Percentiles rank a stretch among this genome's conserved stretches.
Evolutionary conservation across 306 rosid genomes (phyloP).

Genomic region (Citrullus colocynthis): DNA sequence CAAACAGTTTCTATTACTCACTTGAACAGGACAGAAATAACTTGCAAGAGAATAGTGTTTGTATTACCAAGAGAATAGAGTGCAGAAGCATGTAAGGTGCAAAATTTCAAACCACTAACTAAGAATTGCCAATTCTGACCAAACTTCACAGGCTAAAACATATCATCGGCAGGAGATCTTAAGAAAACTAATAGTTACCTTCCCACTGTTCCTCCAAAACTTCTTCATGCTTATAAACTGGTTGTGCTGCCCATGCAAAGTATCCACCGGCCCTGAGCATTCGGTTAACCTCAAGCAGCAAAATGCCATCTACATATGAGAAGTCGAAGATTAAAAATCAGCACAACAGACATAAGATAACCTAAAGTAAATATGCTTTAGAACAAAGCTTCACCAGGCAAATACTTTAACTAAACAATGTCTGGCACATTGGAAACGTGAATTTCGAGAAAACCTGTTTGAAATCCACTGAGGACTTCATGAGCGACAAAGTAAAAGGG

Average conservation of each 20-base stretch:
- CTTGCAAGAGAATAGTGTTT: background rate
- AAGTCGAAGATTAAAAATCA: slow-evolving; percentile 9
- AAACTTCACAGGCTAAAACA: background rate
- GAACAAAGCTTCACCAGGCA: background rate
- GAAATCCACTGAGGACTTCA: background rate
- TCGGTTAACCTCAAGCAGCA: slow-evolving; percentile 83
- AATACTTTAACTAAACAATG: background rate
- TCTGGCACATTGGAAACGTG: background rate
- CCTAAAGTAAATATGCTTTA: background rate
- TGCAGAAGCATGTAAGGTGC: background rate
- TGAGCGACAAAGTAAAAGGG: background rate
- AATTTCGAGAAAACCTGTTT: background rate
- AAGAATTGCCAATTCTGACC: background rate
- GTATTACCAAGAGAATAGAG: background rate
- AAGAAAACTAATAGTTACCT: slow-evolving; percentile 30
- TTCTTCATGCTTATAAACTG: slow-evolving; percentile 65
- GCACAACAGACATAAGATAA: background rate
- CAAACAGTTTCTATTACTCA: background rate
- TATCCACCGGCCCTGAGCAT: slow-evolving; percentile 80
- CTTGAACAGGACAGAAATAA: background rate
- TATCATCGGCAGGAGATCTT: background rate
- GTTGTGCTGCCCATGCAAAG: slow-evolving; percentile 92
- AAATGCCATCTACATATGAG: slow-evolving; percentile 58
- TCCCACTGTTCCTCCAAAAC: slow-evolving; percentile 66
- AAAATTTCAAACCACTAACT: background rate